phyloP scores from a whole-genome alignment of 805 yeast species.

The Yarrowia hollandica region DNA sequence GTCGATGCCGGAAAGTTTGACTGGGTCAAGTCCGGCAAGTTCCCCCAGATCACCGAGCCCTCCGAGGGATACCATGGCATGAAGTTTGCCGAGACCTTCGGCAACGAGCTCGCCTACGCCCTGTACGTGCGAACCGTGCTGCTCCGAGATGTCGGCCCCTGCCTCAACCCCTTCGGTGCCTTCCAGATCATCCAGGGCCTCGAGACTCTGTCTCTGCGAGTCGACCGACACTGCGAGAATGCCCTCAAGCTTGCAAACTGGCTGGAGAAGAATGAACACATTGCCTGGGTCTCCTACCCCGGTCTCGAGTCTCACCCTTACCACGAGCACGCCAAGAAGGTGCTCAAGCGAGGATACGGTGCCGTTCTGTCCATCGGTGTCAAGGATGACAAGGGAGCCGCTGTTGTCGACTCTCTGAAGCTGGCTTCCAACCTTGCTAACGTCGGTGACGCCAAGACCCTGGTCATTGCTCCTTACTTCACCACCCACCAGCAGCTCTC shows the following conservation, averaged over 20 bases:
- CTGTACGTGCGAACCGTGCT: conserved; percentile 80
- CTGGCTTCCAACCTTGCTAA: conserved; percentile 92
- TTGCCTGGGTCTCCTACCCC: conserved; percentile 88
- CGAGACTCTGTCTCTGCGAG: conserved; percentile 90
- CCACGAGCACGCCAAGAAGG: conserved; percentile 81
- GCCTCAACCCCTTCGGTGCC: conserved; percentile 83
- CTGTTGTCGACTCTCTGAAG: conserved; percentile 78
- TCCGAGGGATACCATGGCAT: conserved; percentile 93
- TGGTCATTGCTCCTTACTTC: conserved; percentile 93
- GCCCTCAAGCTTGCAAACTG: conserved; percentile 76
- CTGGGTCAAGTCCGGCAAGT: conserved; percentile 79
- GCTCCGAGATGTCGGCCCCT: conserved; percentile 89
- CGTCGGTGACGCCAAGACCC: conserved; percentile 94
- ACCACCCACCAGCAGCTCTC: conserved; percentile 92
- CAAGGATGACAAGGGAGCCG: conserved; percentile 70
- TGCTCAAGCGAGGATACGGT: conserved; percentile 77
- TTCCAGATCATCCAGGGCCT: conserved; percentile 87
- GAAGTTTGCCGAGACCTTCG: conserved; percentile 76
- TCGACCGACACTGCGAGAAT: conserved; percentile 86
- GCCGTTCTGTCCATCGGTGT: conserved; percentile 90
- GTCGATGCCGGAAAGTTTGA: conserved; percentile 92
- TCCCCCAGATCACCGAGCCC: conserved; percentile 89
- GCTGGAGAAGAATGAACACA: conserved; percentile 66
- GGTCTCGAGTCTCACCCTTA: conserved; percentile 79
- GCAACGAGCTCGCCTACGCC: conserved; percentile 68